Percentiles rank a stretch among this genome's conserved stretches.
phyloP scores from a whole-genome alignment of 495 filamentous ascomycete genomes.

The Amorphotheca resinae region DNA sequence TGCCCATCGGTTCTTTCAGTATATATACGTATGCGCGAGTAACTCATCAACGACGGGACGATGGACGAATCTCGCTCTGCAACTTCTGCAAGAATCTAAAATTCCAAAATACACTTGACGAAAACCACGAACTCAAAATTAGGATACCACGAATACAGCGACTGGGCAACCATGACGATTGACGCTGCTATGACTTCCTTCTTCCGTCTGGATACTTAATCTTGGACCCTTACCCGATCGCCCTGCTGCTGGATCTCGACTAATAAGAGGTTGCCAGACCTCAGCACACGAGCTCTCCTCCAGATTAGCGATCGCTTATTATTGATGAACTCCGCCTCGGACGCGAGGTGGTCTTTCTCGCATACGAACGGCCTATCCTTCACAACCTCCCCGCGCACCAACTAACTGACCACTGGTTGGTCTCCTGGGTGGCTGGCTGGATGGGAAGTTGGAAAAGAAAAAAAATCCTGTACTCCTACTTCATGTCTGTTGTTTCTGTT shows the following conservation, averaged over 20 bases:
- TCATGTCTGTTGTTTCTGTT: too few species aligned
- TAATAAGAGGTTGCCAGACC: neutral
- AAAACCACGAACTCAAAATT: constrained; percentile 10
- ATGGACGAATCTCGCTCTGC: neutral
- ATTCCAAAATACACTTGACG: neutral
- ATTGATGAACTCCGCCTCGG: too few species aligned
- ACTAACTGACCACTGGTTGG: too few species aligned
- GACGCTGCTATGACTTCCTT: constrained; percentile 19
- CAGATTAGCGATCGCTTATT: neutral
- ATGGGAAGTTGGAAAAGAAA: too few species aligned
- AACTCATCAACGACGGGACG: neutral
- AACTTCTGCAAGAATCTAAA: neutral
- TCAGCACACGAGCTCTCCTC: neutral
- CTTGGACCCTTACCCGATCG: neutral
- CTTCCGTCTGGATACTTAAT: neutral
- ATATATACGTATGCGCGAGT: neutral
- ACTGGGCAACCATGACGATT: constrained; percentile 25
- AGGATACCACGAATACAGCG: constrained; percentile 23
- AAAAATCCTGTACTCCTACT: too few species aligned
- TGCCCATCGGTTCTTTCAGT: neutral
- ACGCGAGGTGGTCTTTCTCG: too few species aligned
- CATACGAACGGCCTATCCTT: too few species aligned
- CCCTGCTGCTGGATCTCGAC: constrained; percentile 1
- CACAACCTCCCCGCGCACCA: too few species aligned
- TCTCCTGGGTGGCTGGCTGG: too few species aligned